Base-by-base conservation (phyloP, 805 yeast genomes). In the Ascoidea tarda region DNA sequence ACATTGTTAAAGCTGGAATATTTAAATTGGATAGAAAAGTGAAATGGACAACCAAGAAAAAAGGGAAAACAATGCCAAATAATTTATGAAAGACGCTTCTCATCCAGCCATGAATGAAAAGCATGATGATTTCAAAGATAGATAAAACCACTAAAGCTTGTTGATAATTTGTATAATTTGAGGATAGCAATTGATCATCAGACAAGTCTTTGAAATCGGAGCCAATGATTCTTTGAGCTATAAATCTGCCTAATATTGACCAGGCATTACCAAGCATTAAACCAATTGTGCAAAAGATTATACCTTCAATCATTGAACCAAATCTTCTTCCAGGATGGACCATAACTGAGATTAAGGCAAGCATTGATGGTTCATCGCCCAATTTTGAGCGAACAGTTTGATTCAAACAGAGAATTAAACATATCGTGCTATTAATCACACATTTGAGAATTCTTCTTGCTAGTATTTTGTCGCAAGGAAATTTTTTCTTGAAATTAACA, bases 1-100 rank as follows among this genome's bases (percentile, higher is more conserved):
- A 69, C n/a, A 69, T 61, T 1, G 54, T 56, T 0, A 59, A 66
- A 1, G 73, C 63, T n/a, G 63, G 49, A 6, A 59, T 59, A 1
- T 54, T 61, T 6, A 74, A 51, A 10, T 69, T 59, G 10, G 67
- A 70, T 53, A 73, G 58, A 52, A 74, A 75, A 0, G 74, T 63
- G 63, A 76, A 76, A 63, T 76, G 80, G 16, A 71, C 75, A 14
- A 73, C 77, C 48, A 76, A 55, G 53, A 76, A 75, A n/a, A 74
- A 51, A 5, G 77, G 74, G 54, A 75, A 74, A 4, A 70, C 75
- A 48, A 74, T 67, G 10, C 69, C 70, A 57, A 74, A 75, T 57
- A 75, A 68, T 53, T 72, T 68, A 49, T 73, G 77, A 1, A 73
- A 65, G 6, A 72, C 69, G 21, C 74, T 68, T 59, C 79, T 66